Evolutionary conservation across 192 early-diverging fungal species (phyloP).

Genomic region (Paraglomus brasilianum): DNA sequence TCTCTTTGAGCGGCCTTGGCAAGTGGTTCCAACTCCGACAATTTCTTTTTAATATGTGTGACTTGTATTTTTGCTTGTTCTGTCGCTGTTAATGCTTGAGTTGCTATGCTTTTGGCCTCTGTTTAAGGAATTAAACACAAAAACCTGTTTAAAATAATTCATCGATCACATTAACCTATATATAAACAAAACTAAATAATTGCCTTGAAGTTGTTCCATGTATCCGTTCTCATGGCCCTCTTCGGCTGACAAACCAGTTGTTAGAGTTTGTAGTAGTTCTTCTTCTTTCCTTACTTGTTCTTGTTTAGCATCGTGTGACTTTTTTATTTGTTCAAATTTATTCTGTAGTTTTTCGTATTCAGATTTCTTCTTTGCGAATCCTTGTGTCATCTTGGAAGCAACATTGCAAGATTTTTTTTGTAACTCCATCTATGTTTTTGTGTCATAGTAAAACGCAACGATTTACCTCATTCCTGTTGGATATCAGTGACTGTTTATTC

Average conservation of each 20-base stretch:
- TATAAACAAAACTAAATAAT: not conserved
- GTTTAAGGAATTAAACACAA: slow-evolving; percentile 16
- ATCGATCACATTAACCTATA: not conserved
- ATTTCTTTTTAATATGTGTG: slow-evolving; percentile 69
- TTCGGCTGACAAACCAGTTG: slow-evolving; percentile 86
- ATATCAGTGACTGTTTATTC: slow-evolving; percentile 37
- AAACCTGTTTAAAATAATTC: slow-evolving; percentile 29
- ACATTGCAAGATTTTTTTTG: not conserved
- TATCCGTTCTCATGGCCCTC: slow-evolving; percentile 95
- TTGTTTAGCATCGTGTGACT: slow-evolving; percentile 53
- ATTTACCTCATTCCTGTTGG: slow-evolving; percentile 47
- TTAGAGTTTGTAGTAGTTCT: slow-evolving; percentile 88
- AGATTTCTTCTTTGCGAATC: slow-evolving; percentile 39
- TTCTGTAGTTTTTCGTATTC: slow-evolving; percentile 37
- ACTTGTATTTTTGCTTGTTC: slow-evolving; percentile 86
- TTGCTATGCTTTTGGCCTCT: slow-evolving; percentile 65
- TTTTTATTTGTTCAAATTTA: slow-evolving; percentile 53
- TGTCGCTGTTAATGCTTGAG: slow-evolving; percentile 60
- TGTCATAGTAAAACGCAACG: not conserved
- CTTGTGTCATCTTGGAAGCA: slow-evolving; percentile 45
- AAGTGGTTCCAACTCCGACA: slow-evolving; percentile 65
- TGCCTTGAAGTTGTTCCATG: slow-evolving; percentile 90
- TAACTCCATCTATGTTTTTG: not conserved
- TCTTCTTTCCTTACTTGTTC: slow-evolving; percentile 65
- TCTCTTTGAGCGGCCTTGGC: slow-evolving; percentile 66